Evolutionary conservation across 2,329 filamentous ascomycete genomes (phyloP), one percentile per base, ranked within the genome.

Genomic region (Calonectria pteridis): DNA sequence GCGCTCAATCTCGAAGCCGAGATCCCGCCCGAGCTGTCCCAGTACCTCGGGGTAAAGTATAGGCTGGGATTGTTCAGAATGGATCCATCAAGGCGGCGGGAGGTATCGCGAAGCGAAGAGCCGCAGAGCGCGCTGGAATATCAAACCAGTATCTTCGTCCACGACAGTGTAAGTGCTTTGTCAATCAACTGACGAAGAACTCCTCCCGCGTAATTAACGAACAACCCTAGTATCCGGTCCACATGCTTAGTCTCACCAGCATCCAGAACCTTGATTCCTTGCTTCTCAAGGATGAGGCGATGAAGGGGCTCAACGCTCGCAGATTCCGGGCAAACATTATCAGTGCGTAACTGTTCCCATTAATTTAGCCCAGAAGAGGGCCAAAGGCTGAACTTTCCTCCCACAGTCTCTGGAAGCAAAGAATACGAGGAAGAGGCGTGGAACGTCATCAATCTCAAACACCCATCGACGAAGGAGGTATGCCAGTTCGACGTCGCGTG

Each of bases 241-340:
- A 94, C 76, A 84, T 95, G 51, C 84, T 94, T 66, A 94, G 91
- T 77, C 82, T 95, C 23, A 88, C 88, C 58, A 94, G 91, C 75
- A 86, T 95, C 28, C 89, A 89, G 63, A 88, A 91, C 63, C 87
- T 94, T 31, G 90, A 92, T 73, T 83, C 86, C 2, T 85, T 89
- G 59, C 87, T 94, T 10, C 86, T 88, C 1, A 88, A 88, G 76
- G 87, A 88, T 64, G 84, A 87, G 29, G 79, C 80, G 9, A 80
- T 89, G 23, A 86, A 87, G 33, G 84, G 87, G 33, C 86, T 95
- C 0, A 91, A 93, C 70, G 89, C 90, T 11, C 84, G 89, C 20
- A 89, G 93, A 16, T 95, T 94, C 83, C 89, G 94, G 29, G 90
- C 93, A 46, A 95, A 96, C 78, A 91, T 96, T 40, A 92, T 94